Percentiles rank a stretch among this genome's conserved stretches.
Evolutionary conservation across 768 basidiomycete genomes (phyloP).

Genomic region (Mycena indigotica): DNA sequence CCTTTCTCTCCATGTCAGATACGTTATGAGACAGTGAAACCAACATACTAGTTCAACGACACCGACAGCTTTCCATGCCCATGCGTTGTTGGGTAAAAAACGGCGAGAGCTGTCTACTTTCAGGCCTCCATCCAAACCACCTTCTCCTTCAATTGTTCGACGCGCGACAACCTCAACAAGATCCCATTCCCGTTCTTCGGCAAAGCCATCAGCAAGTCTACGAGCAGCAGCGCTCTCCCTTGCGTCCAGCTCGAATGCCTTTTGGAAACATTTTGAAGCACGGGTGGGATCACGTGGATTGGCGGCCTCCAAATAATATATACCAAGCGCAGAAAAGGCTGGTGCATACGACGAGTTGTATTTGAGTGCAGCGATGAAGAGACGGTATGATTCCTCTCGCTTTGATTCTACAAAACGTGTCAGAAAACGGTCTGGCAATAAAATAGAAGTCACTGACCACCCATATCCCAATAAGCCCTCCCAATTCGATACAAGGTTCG

Average conservation of each 20-base stretch:
- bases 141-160: constrained; percentile 91
- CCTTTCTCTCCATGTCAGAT: constrained; percentile 42
- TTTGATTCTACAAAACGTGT: constrained; percentile 40
- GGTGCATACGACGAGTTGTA: constrained; percentile 78
- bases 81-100: constrained; percentile 78
- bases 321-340: constrained; percentile 90
- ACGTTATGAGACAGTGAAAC: constrained; percentile 8
- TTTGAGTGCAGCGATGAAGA: constrained; percentile 81
- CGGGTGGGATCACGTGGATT: constrained; percentile 79
- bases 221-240: constrained; percentile 84
- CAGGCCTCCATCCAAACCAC: constrained; percentile 66
- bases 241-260: constrained; percentile 95
- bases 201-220: constrained; percentile 84
- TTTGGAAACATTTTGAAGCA: constrained; percentile 95
- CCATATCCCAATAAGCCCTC: constrained; percentile 68
- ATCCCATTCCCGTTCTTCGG: constrained; percentile 93
- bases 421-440: neutral
- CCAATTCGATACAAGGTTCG: constrained; percentile 87
- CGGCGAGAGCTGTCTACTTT: constrained; percentile 46
- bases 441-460: constrained; percentile 48
- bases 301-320: constrained; percentile 77
- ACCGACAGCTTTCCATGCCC: constrained; percentile 98
- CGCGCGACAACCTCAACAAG: constrained; percentile 93
- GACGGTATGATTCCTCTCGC: constrained; percentile 69
- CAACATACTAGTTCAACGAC: constrained; percentile 82